Evolutionary conservation across 768 basidiomycete species (phyloP), one percentile per base, ranked within the genome.

Genomic region (Xanthoconium purpureum): DNA sequence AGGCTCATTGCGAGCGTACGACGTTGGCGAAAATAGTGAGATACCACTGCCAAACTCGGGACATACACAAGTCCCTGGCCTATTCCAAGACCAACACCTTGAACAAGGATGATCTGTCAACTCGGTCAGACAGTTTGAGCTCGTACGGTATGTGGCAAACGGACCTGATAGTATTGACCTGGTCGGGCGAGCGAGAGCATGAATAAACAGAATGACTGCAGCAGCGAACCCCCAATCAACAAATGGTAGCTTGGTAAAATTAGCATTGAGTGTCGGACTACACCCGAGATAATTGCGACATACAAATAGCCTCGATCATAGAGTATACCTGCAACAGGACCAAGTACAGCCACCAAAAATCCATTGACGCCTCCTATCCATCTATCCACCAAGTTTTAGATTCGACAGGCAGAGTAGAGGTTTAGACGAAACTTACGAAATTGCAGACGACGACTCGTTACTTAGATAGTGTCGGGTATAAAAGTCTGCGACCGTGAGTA

Each of bases 221-320:
- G 64, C 8, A 78, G 18, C 1, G 77, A 70, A 0, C 80, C 82
- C 32, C 69, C 70, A 15, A 79, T 75, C 57, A 82, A 73, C 14
- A 82, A 52, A 40, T 73, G 67, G 56, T 78, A 76, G 57, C 79
- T 79, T 55, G 36, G 24, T n/a, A 36, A 4, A 12, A 46, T 63
- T 6, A 63, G 52, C n/a, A 39, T 52, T 6, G 11, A 47, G 33
- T 12, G 0, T 24, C 39, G 1, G 35, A 37, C 33, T 15, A 24
- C 12, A 11, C 6, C 9, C 0, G 17, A 40, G 11, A 14, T 18
- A 3, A 4, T 20, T 17, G 4, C 4, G 29, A 58, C 66, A 24
- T 54, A 78, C 77, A 79, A 81, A 69, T 79, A 78, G 49, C 83
- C 83, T 15, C 71, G 71, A 50, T 84, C 83, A 57, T 78, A 80